phyloP scores from a whole-genome alignment of 2,329 filamentous ascomycete genomes.

The Fusarium sp. region DNA sequence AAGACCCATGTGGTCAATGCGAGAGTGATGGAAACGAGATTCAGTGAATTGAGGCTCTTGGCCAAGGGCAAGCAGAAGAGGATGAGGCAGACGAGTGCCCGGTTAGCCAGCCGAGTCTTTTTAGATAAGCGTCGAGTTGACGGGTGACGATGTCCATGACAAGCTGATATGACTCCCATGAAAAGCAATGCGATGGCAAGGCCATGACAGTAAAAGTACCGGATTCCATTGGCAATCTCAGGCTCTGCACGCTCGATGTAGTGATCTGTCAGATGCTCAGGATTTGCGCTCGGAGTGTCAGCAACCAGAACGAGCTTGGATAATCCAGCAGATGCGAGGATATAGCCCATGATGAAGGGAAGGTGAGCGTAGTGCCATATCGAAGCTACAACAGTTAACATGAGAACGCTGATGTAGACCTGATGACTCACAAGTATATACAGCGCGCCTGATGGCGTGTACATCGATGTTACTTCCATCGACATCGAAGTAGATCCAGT shows the following conservation, averaged over 20 bases:
- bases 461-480: slow-evolving; percentile 66
- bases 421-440: slow-evolving; percentile 52
- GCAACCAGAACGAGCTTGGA: slow-evolving; percentile 68
- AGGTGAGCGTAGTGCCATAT: slow-evolving; percentile 68
- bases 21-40: slow-evolving; percentile 59
- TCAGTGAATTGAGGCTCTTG: slow-evolving; percentile 57
- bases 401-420: neutral
- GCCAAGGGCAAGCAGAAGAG: slow-evolving; percentile 67
- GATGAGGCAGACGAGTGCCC: slow-evolving; percentile 61
- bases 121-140: slow-evolving; percentile 62
- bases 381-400: slow-evolving; percentile 52
- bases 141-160: slow-evolving; percentile 66
- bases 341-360: slow-evolving; percentile 72
- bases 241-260: slow-evolving; percentile 62
- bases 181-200: slow-evolving; percentile 65
- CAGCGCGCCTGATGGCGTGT: slow-evolving; percentile 69
- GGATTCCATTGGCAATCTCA: slow-evolving; percentile 63
- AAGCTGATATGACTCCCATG: slow-evolving; percentile 65
- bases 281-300: slow-evolving; percentile 61
- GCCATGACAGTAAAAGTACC: slow-evolving; percentile 74
- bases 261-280: slow-evolving; percentile 60
- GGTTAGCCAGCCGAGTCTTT: slow-evolving; percentile 61
- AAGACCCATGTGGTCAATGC: slow-evolving; percentile 59
- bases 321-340: slow-evolving; percentile 68
- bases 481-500: slow-evolving; percentile 74